Evolutionary conservation across 129 eudicot species (phyloP), one percentile per base, ranked within the genome.

Genomic region (Tagetes erecta): DNA sequence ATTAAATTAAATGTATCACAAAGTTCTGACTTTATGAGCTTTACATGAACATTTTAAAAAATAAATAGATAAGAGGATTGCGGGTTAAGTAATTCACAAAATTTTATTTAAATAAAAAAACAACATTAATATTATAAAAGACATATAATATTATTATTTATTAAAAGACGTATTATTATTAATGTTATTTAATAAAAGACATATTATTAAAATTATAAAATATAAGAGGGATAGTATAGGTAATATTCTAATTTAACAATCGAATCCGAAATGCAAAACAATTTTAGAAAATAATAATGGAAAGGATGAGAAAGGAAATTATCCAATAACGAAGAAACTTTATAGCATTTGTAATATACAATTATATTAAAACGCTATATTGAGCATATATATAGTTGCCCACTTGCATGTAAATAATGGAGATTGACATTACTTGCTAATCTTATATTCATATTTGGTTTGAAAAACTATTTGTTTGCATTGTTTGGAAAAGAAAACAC

Each of bases 371-470:
- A 44, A 45, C 2, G 30, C 41, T 4, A 67, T 20, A 10, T 55
- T 37, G 10, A 14, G 14, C 27, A 7, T 9, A 37, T 44, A 44
- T 44, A 44, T 45, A 68, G 76, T 69, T 77, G 76, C 81, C 81
- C 68, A 77, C 81, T 77, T 58, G 76, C 70, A 37, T 59, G 37
- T 36, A 57, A 31, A 45, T 31, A 31, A 50, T 55, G 33, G 4
- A 40, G 6, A n/a, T 41, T 68, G 50, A 31, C 64, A 49, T 37
- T 64, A 64, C 8, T 27, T 77, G 64, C 67, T 58, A n/a, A 46
- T 31, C 30, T 46, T 60, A 33, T 31, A 46, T 10, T 66, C n/a
- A 42, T 66, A 3, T 66, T 41, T 66, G 52, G 52, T 66, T 42
- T 40, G 37, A 65, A 41, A 64, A 65, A 66, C 34, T 37, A 36